phyloP scores from a whole-genome alignment of 164 flowering plant species.

The Houttuynia cordata region DNA sequence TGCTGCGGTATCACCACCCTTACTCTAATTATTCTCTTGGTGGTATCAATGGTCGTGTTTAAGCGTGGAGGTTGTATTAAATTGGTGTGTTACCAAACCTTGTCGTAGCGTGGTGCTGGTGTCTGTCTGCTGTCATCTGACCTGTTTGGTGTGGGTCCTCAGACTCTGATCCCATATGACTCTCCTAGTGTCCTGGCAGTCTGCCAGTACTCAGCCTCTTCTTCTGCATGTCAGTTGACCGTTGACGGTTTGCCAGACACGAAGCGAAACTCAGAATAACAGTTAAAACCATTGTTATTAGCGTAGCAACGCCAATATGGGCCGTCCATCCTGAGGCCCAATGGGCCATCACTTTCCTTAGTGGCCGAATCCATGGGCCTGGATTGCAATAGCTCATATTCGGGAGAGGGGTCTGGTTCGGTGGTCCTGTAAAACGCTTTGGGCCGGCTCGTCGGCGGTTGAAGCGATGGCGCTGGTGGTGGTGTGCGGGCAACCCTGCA shows the following conservation, averaged over 20 bases:
- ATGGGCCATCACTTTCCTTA: no score
- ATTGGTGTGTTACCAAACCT: not conserved
- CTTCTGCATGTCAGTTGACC: not conserved
- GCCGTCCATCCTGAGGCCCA: no score
- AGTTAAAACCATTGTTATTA: no score
- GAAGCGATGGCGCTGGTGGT: slow-evolving; percentile 79
- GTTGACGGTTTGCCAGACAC: not conserved
- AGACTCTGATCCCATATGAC: not conserved
- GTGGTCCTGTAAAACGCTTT: no score
- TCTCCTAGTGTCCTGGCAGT: not conserved
- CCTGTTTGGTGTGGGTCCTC: not conserved
- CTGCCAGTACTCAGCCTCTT: not conserved
- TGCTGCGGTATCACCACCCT: slow-evolving; percentile 17
- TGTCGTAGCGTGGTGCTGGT: not conserved
- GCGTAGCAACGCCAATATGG: no score
- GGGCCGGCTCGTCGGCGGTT: not conserved
- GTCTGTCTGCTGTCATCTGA: not conserved
- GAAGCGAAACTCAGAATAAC: no score
- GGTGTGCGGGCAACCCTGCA: slow-evolving; percentile 96
- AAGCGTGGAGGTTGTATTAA: no score
- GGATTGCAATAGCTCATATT: no score
- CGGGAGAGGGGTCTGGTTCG: no score
- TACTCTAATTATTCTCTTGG: slow-evolving; percentile 9
- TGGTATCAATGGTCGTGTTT: slow-evolving; percentile 13
- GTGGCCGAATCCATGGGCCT: no score